These are phyloP conservation scores for Trichoderma lentiforme DNA, from an alignment of 2,329 filamentous ascomycete genomes.

Conservation along the genomic window DNA sequence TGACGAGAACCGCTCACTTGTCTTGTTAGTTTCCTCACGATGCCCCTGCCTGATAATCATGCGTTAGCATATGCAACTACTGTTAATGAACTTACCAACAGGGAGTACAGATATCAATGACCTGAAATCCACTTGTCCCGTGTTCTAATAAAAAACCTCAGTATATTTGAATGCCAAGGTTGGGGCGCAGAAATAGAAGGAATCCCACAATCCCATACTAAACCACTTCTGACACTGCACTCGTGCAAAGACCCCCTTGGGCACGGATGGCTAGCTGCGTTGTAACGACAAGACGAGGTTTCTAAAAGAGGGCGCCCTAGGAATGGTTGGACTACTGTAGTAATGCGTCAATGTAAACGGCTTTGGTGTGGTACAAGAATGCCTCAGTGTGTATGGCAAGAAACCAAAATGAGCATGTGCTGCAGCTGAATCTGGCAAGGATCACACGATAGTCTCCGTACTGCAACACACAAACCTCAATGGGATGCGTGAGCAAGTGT, in stretches of 20 bases:
- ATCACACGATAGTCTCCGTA: neutral
- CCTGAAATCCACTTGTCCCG: neutral
- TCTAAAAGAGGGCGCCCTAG: neutral
- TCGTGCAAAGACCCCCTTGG: neutral
- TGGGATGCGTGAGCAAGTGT: neutral
- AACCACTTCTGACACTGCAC: neutral
- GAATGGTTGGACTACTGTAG: neutral
- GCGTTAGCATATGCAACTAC: slow-evolving; percentile 1
- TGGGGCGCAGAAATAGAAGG: neutral
- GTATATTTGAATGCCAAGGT: neutral
- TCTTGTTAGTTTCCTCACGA: neutral
- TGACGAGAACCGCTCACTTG: neutral
- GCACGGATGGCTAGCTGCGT: neutral
- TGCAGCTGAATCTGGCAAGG: neutral
- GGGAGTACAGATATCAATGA: neutral
- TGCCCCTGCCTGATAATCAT: neutral
- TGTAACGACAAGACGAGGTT: neutral
- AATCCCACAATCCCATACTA: neutral
- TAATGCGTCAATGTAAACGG: neutral
- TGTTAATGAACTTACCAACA: neutral
- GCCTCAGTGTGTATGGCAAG: neutral
- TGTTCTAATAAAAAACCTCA: neutral
- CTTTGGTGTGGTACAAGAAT: neutral
- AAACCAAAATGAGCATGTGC: neutral
- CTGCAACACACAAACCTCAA: neutral